Percentiles rank a stretch among this genome's conserved stretches.
These are phyloP conservation scores for Aspergillus ostianus DNA, from an alignment of 495 filamentous ascomycete genomes.

Conservation along the genomic window DNA sequence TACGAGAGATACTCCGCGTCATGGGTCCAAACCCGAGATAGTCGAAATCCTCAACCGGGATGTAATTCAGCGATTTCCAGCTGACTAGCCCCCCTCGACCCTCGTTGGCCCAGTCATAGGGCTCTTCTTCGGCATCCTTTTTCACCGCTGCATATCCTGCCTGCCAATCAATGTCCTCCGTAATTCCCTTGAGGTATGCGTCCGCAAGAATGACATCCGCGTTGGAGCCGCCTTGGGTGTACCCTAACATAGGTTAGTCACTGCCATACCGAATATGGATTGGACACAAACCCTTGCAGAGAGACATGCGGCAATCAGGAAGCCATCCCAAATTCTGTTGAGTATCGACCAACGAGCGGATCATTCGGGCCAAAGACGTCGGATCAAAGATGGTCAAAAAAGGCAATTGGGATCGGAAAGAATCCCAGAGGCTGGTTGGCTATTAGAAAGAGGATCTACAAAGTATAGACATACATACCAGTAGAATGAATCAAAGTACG, in stretches of 20 bases:
- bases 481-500: constrained; percentile 56
- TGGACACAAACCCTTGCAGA: constrained; percentile 59
- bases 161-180: constrained; percentile 62
- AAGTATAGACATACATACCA: constrained; percentile 37
- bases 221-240: constrained; percentile 72
- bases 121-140: constrained; percentile 65
- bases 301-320: constrained; percentile 64
- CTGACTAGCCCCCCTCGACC: constrained; percentile 71
- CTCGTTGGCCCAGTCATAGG: constrained; percentile 67
- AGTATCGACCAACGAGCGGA: constrained; percentile 71
- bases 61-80: constrained; percentile 65
- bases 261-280: background rate
- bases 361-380: constrained; percentile 55
- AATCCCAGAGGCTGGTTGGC: constrained; percentile 49
- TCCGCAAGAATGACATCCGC: constrained; percentile 75
- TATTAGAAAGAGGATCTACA: constrained; percentile 14
- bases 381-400: constrained; percentile 69
- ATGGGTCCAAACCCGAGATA: constrained; percentile 70
- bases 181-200: constrained; percentile 69
- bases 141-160: constrained; percentile 66
- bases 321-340: constrained; percentile 68
- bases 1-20: constrained; percentile 65
- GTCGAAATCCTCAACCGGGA: constrained; percentile 70
- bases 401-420: constrained; percentile 63
- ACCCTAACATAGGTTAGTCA: constrained; percentile 24